Evolutionary conservation across 2,329 filamentous ascomycete species (phyloP).

Genomic region (Alternaria brassicae): DNA sequence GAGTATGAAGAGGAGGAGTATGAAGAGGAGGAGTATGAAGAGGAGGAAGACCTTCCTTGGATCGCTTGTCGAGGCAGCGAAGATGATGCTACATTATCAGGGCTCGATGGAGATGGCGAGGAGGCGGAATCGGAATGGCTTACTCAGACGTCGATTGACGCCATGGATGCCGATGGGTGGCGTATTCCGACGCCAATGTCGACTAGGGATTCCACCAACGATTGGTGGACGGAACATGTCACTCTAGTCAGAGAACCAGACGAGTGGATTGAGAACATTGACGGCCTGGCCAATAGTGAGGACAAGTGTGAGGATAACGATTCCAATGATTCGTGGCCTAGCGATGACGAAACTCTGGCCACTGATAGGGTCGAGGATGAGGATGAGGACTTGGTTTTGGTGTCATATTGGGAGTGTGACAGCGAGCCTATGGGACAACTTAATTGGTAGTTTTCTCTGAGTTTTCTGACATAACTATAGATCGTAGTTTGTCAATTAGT

Average conservation of each 20-base stretch:
- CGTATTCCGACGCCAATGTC: no score
- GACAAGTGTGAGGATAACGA: neutral
- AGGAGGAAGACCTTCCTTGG: neutral
- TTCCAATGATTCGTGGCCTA: neutral
- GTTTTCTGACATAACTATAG: neutral
- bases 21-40: neutral
- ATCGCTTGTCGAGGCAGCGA: neutral
- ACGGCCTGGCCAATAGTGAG: neutral
- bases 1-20: neutral
- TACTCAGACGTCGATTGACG: neutral
- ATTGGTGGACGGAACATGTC: neutral
- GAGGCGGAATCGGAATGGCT: neutral
- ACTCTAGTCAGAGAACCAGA: neutral
- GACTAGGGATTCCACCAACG: neutral
- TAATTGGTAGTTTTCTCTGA: neutral
- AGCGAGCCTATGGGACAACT: neutral
- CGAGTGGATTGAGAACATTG: neutral
- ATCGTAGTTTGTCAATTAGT: neutral
- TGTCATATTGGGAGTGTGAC: neutral
- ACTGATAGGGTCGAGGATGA: neutral
- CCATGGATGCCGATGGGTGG: no score
- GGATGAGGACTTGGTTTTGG: neutral
- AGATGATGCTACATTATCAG: neutral
- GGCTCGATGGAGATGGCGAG: neutral
- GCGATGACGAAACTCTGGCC: neutral